Base-by-base conservation (phyloP, 495 filamentous ascomycete species). In the Talaromyces ruber region DNA sequence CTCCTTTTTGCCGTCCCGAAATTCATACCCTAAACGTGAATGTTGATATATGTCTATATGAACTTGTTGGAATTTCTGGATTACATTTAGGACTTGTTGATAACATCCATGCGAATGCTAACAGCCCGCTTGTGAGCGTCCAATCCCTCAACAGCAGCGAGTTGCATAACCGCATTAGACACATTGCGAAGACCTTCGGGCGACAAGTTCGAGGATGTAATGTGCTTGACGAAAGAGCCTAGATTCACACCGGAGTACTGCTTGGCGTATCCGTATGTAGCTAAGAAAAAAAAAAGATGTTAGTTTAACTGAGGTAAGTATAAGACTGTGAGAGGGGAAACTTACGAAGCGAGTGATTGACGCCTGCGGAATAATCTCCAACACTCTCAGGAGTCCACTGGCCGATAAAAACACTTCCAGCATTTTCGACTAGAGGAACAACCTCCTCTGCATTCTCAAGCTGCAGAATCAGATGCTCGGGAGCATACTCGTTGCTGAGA, bases 211-310 rank as follows among this genome's bases (percentile, higher is more conserved):
- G 91, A 90, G 74, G 88, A 91, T 8, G 94, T 98, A 69, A 98
- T 93, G 75, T 97, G 91, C 79, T 98, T 98, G 64, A 96, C 80
- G 77, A 96, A 98, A 0, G 92, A 96, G 4, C 84, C 92, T 1
- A 98, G 85, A 72, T 96, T 98, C 64, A 98, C 94, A 45, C 94
- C 94, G 3, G 92, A 97, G 76, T 98, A 98, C 69, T 98, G 94
- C 74, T 93, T 95, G 52, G 94, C 94, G 66, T 95, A 98, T 39
- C 94, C 94, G 69, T 97, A 98, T 21, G 94, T 98, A 64, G 94
- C 92, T 97, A 62, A 39, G 14, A 22, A 28, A 45, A 62, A 29
- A 14, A 9, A 14, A 7, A 4, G 14, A 5, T 57, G 54, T 57
- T 57, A 60, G 39, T 11, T 45, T 26, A n/a, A n/a, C 8, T 58